Percentiles rank a stretch among this genome's conserved stretches.
Evolutionary conservation across 495 filamentous ascomycete genomes (phyloP).

Genomic region (Neurospora africana): DNA sequence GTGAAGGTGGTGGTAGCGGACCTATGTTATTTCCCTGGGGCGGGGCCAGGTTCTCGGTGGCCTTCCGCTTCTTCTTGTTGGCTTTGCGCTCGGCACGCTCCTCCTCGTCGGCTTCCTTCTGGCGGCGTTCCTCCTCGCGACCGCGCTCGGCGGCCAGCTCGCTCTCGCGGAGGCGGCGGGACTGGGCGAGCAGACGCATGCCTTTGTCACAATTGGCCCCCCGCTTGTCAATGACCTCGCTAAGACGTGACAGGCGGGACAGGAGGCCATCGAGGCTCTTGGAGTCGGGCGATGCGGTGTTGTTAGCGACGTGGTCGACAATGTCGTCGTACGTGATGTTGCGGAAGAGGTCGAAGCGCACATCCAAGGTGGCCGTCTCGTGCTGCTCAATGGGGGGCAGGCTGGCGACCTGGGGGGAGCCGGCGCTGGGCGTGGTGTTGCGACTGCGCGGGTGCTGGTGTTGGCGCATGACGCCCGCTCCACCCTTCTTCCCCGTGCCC

Average conservation of each 20-base stretch:
- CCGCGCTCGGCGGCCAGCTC: constrained; percentile 34
- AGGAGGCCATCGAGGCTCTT: constrained; percentile 59
- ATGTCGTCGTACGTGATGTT: constrained; percentile 61
- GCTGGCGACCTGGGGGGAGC: constrained; percentile 32
- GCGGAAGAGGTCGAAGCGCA: constrained; percentile 39
- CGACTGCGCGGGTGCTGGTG: constrained; percentile 54
- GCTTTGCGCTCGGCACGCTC: constrained; percentile 38
- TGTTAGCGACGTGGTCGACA: constrained; percentile 51
- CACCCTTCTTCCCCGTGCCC: constrained; percentile 64
- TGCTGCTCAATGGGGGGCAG: constrained; percentile 45
- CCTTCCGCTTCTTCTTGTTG: constrained; percentile 50
- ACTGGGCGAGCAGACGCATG: constrained; percentile 58
- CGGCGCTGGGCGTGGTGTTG: constrained; percentile 71
- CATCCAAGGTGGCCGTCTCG: constrained; percentile 55
- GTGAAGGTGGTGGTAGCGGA: constrained; percentile 15
- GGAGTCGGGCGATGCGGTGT: constrained; percentile 60
- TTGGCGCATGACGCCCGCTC: constrained; percentile 50
- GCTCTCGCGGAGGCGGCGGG: constrained; percentile 47
- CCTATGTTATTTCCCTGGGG: constrained; percentile 52
- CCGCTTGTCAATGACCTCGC: constrained; percentile 53
- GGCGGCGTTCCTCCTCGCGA: constrained; percentile 28
- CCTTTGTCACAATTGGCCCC: constrained; percentile 56
- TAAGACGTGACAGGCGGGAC: constrained; percentile 54
- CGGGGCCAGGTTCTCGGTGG: constrained; percentile 44
- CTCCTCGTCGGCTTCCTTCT: constrained; percentile 30